Evolutionary conservation across 495 filamentous ascomycete genomes (phyloP), one percentile per base, ranked within the genome.

Genomic region (Podospora pseudocomata): DNA sequence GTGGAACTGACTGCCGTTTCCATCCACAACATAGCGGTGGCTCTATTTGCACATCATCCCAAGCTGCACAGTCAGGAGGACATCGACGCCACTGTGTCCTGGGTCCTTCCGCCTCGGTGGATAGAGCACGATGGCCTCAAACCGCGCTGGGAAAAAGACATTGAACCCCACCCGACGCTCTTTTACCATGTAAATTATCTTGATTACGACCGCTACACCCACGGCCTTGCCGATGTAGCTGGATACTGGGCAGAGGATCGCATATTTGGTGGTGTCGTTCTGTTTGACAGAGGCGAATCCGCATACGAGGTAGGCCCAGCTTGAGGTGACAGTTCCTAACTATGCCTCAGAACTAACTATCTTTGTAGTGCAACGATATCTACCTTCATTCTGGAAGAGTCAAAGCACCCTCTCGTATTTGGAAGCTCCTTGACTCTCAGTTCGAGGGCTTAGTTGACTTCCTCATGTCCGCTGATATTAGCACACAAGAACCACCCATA

Each of bases 231-330:
- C 4, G 67, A 68, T 60, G 63, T 68, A 1, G 67, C 62, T 6
- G 63, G 55, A 1, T 68, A 68, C 57, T 68, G 67, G 67, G 67
- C 67, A 2, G 63, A 68, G 13, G 63, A 68, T 27, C 63, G 67
- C 2, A 65, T 68, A 4, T 19, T 68, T 11, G 67, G 67, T 2
- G 67, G 67, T 6, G 13, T 62, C 19, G 44, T 28, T 2, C 2
- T 56, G 5, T 65, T 65, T 18, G 67, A 65, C 18, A 53, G 67
- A 23, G 63, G 67, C 6, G 9, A 56, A 11, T 67, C 62, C 2
- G 55, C 53, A n/a, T 19, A 18, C 16, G 67, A 68, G 55, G 67
- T 68, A 27, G 3, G 62, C 27, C 26, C 2, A 3, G 27, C 11
- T 23, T 23, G 20, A 23, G 20, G 1, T 23, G 20, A 0, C 5